Conservation (phyloP, 768 basidiomycete species). For the Tubosaeta sp. region DNA sequence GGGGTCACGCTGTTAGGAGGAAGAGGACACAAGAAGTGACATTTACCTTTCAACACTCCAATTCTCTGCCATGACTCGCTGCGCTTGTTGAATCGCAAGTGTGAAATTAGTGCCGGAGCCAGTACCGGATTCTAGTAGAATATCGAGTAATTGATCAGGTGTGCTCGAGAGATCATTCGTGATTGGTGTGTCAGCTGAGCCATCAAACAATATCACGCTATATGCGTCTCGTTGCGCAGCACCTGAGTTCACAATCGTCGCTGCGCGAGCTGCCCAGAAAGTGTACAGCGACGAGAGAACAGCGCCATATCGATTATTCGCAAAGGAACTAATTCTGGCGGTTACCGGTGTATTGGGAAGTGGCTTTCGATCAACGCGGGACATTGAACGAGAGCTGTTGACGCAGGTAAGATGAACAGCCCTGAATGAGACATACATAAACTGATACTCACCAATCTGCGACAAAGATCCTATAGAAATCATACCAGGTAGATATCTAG, state of each 20-base stretch:
- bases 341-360: constrained; percentile 41
- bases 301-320: constrained; percentile 52
- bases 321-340: constrained; percentile 31
- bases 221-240: constrained; percentile 47
- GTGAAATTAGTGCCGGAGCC: constrained; percentile 42
- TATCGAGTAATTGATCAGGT: constrained; percentile 36
- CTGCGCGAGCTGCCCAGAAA: constrained; percentile 53
- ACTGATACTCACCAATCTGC: constrained; percentile 39
- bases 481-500: neutral
- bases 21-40: neutral
- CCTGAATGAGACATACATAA: neutral
- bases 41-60: constrained; percentile 51
- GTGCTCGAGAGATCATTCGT: too few species aligned
- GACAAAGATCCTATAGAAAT: constrained; percentile 45
- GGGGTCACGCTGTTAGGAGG: neutral
- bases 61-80: constrained; percentile 36
- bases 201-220: constrained; percentile 51
- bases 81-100: constrained; percentile 35
- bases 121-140: constrained; percentile 31
- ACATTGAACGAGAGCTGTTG: constrained; percentile 52
- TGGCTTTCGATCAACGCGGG: constrained; percentile 37
- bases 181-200: constrained; percentile 39
- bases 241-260: constrained; percentile 22
- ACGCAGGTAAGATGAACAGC: neutral
- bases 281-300: constrained; percentile 51